Conservation (phyloP, 805 yeast genomes). For the Zygotorulaspora sp. region DNA sequence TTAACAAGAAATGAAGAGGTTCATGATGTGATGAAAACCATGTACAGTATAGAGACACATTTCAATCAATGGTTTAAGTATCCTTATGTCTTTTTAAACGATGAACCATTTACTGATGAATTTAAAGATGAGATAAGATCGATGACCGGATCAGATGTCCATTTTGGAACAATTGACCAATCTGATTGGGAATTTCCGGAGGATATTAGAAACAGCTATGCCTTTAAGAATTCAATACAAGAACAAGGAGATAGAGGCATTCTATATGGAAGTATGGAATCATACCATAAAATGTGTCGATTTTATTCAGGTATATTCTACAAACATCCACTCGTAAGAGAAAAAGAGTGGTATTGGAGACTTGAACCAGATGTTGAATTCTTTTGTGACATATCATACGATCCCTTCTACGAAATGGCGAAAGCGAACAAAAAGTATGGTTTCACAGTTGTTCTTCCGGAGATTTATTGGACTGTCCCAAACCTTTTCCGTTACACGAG, state of each 20-base stretch:
- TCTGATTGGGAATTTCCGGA: conserved; percentile 68
- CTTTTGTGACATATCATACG: conserved; percentile 87
- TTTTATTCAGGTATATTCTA: conserved; percentile 81
- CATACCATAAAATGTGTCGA: conserved; percentile 95
- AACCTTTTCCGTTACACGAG: conserved; percentile 70
- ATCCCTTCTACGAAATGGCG: conserved; percentile 82
- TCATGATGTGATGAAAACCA: conserved; percentile 67
- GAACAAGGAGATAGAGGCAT: conserved; percentile 79
- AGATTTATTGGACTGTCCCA: conserved; percentile 77
- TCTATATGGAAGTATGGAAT: conserved; percentile 74
- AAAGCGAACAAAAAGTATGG: conserved; percentile 70
- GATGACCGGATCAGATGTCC: conserved; percentile 56
- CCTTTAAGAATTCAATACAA: conserved; percentile 53
- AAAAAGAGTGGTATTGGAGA: conserved; percentile 91
- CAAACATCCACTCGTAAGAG: conserved; percentile 66
- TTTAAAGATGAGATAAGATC: conserved; percentile 52
- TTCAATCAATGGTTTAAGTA: conserved; percentile 92
- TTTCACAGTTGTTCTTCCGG: conserved; percentile 74
- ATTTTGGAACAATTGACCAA: conserved; percentile 63
- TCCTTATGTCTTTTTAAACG: conserved; percentile 87
- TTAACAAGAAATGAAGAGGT: conserved; percentile 78
- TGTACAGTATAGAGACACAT: conserved; percentile 74
- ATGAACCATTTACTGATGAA: conserved; percentile 63
- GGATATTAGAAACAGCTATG: conserved; percentile 17
- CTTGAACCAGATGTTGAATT: conserved; percentile 91